Base-by-base conservation (phyloP, 2,329 filamentous ascomycete genomes). In the Aspergillus fumigatiaffinis region DNA sequence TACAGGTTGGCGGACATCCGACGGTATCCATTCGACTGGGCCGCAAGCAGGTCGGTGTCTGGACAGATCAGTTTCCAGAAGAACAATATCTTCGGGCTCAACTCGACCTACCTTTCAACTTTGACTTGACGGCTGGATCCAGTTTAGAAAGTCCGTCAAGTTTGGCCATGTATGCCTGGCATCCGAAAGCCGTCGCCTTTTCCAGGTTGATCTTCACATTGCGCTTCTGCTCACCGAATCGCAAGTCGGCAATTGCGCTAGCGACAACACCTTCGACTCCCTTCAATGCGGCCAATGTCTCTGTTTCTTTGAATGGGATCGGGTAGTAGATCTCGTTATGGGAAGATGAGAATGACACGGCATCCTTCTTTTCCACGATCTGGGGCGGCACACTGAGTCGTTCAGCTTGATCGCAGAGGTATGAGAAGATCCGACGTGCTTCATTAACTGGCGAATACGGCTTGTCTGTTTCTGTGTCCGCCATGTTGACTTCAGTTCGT, bases 1-100 rank as follows among this genome's bases (percentile, higher is more conserved):
- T 90, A 91, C 1, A 91, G 74, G 59, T 90, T 90, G 14, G 88
- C 88, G 10, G 88, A 89, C 72, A 91, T 80, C 59, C 88, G 84
- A 9, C 88, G 83, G 68, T 91, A 91, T 6, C 84, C 77, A 60
- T 86, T 84, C 2, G 88, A 89, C 68, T 91, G 89, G 1, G 89
- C 89, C 59, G 82, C 77, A 4, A 89, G 76, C 23, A 91, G 73
- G 71, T 91, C 89, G 65, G 88, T 91, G 64, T 90, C 88, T 90
- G 57, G 49, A 63, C 67, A 32, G 60, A 46, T 48, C 47, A 6
- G 9, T 8, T 4, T 29, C 3, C 21, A 21, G 10, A 21, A 20
- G 8, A 17, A 28, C 14, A 8, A 25, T 9, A 12, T 14, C 10
- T 9, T 17, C 0, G 4, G 6, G 12, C 1, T 5, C 4, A 20